Conservation (phyloP, 2,329 filamentous ascomycete species). For the Hypoxylon sp. region DNA sequence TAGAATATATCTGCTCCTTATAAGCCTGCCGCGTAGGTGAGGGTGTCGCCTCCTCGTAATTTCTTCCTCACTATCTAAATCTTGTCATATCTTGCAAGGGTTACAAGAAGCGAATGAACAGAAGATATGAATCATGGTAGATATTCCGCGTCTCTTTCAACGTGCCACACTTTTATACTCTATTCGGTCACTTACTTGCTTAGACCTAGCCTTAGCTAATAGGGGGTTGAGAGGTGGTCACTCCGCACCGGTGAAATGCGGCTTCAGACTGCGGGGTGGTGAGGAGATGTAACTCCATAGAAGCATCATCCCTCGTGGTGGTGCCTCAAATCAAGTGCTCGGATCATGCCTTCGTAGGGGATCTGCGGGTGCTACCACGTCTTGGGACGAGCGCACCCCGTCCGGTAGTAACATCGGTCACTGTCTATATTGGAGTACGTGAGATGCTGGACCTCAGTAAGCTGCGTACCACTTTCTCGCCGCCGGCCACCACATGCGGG, state of each 20-base stretch:
- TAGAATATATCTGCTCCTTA: no score
- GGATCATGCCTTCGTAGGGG: neutral
- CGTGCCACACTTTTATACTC: no score
- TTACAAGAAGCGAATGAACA: no score
- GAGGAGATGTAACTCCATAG: conserved; percentile 5
- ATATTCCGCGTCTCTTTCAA: no score
- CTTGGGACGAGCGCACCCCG: neutral
- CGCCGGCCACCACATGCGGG: conserved; percentile 20
- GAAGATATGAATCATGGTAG: no score
- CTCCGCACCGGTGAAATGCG: conserved; percentile 9
- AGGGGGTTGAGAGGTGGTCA: no score
- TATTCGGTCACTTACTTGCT: no score
- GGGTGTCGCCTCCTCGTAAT: no score
- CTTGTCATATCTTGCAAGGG: no score
- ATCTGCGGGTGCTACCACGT: neutral
- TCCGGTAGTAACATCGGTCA: neutral
- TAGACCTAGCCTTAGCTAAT: neutral
- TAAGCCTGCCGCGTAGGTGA: no score
- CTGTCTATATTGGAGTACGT: neutral
- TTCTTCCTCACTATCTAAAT: no score
- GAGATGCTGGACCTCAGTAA: neutral
- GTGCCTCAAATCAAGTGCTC: neutral
- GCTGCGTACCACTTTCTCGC: neutral
- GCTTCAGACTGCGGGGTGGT: no score
- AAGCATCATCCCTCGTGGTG: conserved; percentile 12